phyloP scores from a whole-genome alignment of 805 yeast species.

The Candida alai region DNA sequence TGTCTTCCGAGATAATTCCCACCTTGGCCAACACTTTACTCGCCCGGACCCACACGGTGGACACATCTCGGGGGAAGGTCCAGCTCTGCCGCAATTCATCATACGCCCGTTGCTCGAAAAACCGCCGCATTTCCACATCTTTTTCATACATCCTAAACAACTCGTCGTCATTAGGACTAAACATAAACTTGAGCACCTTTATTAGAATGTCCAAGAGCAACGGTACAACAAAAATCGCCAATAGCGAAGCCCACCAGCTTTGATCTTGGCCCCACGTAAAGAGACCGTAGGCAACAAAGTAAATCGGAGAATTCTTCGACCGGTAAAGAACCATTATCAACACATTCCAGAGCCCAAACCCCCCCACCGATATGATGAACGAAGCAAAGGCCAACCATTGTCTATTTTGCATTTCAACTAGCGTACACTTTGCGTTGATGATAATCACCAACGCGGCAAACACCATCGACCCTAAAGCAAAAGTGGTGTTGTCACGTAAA shows the following conservation, averaged over 20 bases:
- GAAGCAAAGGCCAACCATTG: constrained; percentile 67
- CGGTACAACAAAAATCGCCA: constrained; percentile 56
- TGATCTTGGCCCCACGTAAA: constrained; percentile 72
- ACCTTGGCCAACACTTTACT: neutral
- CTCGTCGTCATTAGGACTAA: constrained; percentile 73
- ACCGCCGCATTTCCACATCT: constrained; percentile 58
- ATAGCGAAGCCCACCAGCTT: constrained; percentile 82
- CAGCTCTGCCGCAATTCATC: constrained; percentile 75
- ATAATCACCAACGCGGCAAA: constrained; percentile 70
- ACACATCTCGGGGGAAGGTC: constrained; percentile 55
- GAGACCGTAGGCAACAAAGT: constrained; percentile 68
- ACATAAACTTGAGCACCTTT: constrained; percentile 51
- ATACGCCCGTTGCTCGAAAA: constrained; percentile 70
- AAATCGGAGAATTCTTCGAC: constrained; percentile 51
- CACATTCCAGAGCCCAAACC: constrained; percentile 84
- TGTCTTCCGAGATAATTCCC: neutral
- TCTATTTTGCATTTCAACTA: constrained; percentile 75
- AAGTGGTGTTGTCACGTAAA: constrained; percentile 66
- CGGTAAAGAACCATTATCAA: constrained; percentile 67
- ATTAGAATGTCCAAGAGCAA: constrained; percentile 62
- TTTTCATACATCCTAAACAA: constrained; percentile 74
- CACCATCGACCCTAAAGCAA: constrained; percentile 75
- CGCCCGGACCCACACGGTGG: constrained; percentile 18
- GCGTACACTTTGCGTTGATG: constrained; percentile 73
- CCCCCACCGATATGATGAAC: constrained; percentile 67